Conservation (phyloP, 2,329 filamentous ascomycete genomes). For the Alternaria burnsii region DNA sequence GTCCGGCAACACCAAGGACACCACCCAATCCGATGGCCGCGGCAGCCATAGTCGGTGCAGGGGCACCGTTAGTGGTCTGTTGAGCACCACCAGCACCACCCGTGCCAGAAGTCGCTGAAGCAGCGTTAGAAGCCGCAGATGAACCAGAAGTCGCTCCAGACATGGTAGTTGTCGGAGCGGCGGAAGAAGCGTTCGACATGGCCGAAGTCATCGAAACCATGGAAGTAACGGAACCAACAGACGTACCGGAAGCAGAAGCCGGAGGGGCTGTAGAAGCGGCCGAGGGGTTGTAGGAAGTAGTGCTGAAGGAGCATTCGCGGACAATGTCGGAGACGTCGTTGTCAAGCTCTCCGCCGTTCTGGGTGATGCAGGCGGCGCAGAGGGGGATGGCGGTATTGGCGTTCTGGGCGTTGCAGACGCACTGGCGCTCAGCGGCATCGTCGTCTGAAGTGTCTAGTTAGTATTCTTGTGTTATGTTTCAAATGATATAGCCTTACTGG, state of each 20-base stretch:
- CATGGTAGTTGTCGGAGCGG: background rate
- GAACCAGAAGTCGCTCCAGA: background rate
- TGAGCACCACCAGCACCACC: background rate
- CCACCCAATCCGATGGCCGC: background rate
- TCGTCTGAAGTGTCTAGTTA: background rate
- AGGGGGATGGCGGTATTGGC: slow-evolving; percentile 4
- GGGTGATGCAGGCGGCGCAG: slow-evolving; percentile 7
- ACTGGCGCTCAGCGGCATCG: slow-evolving; percentile 7
- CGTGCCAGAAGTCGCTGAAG: slow-evolving; percentile 1
- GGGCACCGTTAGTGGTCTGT: slow-evolving; percentile 1
- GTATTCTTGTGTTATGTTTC: background rate
- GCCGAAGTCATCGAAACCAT: background rate
- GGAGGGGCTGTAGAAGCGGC: slow-evolving; percentile 1
- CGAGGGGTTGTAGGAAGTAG: background rate
- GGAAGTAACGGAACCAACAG: background rate
- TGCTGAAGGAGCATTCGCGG: slow-evolving; percentile 2
- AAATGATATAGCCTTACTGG: background rate
- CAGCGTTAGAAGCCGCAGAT: slow-evolving; percentile 2
- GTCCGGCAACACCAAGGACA: slow-evolving; percentile 1
- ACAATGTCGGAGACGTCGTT: slow-evolving; percentile 8
- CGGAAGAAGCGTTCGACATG: background rate
- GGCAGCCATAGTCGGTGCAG: slow-evolving; percentile 1
- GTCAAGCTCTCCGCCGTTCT: slow-evolving; percentile 9
- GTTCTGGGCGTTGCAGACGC: slow-evolving; percentile 10
- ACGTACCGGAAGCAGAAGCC: slow-evolving; percentile 7